Evolutionary conservation across 306 rosid genomes (phyloP), one percentile per base, ranked within the genome.

Genomic region (Begonia loranthoides): DNA sequence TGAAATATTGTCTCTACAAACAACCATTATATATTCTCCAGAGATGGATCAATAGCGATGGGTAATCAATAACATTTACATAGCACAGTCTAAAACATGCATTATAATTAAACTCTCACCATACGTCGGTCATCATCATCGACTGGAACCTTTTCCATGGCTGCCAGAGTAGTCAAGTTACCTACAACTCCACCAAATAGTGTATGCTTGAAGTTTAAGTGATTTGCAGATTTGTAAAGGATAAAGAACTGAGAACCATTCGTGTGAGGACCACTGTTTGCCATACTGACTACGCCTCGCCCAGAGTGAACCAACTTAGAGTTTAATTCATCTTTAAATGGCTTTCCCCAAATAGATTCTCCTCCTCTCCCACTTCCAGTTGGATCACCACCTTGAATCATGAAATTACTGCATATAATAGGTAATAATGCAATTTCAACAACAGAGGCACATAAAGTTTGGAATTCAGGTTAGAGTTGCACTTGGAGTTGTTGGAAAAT

Each of bases 361-460:
- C 96, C 99, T 4, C 99, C 99, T 66, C 34, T 81, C 56, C 96
- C 96, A 44, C 93, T 86, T 54, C 94, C 94, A 65, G 96, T 86
- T 58, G 96, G 99, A 80, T 90, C 95, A 33, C 99, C 99, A 9
- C 95, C 99, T 75, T 86, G 95, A 56, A 90, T 80, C 99, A 90
- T 90, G 67, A 90, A 86, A 71, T 90, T 90, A 79, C 97, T 90
- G 64, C 57, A 59, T 52, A 64, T 63, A 59, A 60, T 13, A 16
- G 33, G 66, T 15, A 34, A 49, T n/a, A 45, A 13, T 60, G 44
- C 22, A 36, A 65, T 12, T 41, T 13, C 34, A 62, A 54, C 43
- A 55, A 46, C 57, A 51, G n/a, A n/a, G n/a, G n/a, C n/a, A n/a
- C n/a, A n/a, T n/a, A n/a, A n/a, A n/a, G n/a, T n/a, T n/a, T n/a